Conservation (phyloP, 2,329 filamentous ascomycete species). For the Aspergillus caelatus region DNA sequence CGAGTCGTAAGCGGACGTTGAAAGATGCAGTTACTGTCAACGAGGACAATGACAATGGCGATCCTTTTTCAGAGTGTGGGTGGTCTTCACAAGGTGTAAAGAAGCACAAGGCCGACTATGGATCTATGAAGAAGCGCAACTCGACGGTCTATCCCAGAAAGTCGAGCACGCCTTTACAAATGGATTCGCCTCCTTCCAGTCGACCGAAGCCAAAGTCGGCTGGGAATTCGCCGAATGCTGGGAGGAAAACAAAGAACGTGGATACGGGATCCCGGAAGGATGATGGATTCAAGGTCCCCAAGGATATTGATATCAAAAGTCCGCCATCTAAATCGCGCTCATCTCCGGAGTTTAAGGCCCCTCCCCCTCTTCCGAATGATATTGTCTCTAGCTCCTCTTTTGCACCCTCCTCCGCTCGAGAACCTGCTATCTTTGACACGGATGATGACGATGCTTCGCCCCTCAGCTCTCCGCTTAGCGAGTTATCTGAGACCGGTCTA, state of each 20-base stretch:
- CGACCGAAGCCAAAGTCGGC: slow-evolving; percentile 11
- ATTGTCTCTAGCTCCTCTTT: slow-evolving; percentile 33
- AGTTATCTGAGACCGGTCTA: slow-evolving; percentile 22
- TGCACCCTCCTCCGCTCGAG: slow-evolving; percentile 25
- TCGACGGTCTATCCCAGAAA: slow-evolving; percentile 16
- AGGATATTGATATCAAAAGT: slow-evolving; percentile 24
- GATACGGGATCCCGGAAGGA: slow-evolving; percentile 10
- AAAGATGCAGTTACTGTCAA: slow-evolving; percentile 7
- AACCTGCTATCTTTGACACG: slow-evolving; percentile 24
- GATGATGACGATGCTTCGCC: slow-evolving; percentile 32
- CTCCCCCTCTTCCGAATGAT: slow-evolving; percentile 25
- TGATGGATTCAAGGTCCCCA: slow-evolving; percentile 27
- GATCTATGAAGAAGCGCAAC: slow-evolving; percentile 15
- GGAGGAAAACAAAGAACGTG: slow-evolving; percentile 10
- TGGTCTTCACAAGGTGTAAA: slow-evolving; percentile 16
- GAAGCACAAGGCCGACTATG: slow-evolving; percentile 24
- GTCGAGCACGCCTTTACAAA: slow-evolving; percentile 12
- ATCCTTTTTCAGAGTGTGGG: slow-evolving; percentile 8
- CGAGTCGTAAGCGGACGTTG: slow-evolving; percentile 18
- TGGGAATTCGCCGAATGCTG: slow-evolving; percentile 10
- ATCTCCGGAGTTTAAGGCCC: slow-evolving; percentile 29
- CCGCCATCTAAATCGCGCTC: slow-evolving; percentile 14
- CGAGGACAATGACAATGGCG: slow-evolving; percentile 9
- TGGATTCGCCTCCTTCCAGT: slow-evolving; percentile 15
- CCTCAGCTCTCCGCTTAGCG: slow-evolving; percentile 37